Conservation (phyloP, 305 asterid genomes). For the Solanum aculeatissimum region DNA sequence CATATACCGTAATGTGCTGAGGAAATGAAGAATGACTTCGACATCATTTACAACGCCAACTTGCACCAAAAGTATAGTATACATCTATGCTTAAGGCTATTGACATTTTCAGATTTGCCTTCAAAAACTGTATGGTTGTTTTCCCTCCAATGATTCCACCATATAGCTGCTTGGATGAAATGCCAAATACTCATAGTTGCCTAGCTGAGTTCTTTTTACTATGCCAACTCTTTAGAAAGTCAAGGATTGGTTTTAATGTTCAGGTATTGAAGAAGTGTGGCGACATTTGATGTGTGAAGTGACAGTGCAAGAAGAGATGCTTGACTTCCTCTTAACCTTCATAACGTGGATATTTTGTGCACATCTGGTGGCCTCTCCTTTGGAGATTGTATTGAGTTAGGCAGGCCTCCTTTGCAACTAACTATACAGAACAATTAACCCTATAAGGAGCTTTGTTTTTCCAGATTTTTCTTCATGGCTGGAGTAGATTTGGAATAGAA, state of each 20-base stretch:
- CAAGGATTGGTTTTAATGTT: not conserved
- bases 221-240: not conserved
- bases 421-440: not conserved
- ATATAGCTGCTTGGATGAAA: not conserved
- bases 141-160: not conserved
- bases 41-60: not conserved
- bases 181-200: not conserved
- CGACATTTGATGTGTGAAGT: not conserved
- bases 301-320: not conserved
- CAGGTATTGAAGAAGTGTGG: not conserved
- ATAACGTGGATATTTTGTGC: not conserved
- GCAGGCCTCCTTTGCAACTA: not conserved
- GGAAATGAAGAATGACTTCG: not conserved
- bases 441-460: not conserved
- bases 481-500: not conserved
- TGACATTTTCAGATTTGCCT: not conserved
- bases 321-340: not conserved
- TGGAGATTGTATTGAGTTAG: not conserved
- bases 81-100: not conserved
- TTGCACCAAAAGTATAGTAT: not conserved
- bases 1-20: not conserved
- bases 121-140: not conserved
- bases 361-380: not conserved
- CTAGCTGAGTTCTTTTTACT: not conserved
- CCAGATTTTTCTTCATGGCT: not conserved